phyloP scores from a whole-genome alignment of 2,329 filamentous ascomycete genomes.

The Aureobasidium namibiae region DNA sequence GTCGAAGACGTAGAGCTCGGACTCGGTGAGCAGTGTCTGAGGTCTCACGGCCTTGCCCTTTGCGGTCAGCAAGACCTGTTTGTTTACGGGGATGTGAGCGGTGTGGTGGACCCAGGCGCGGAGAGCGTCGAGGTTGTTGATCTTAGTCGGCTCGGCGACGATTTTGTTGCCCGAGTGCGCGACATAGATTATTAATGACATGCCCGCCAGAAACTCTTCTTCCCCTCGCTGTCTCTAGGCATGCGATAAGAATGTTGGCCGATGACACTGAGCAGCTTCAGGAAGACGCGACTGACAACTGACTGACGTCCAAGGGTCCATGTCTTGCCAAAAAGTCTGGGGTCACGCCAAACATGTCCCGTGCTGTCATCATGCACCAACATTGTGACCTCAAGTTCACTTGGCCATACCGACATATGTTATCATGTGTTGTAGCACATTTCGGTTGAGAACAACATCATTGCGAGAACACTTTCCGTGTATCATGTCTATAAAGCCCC shows the following conservation, averaged over 20 bases:
- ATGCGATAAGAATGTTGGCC: neutral
- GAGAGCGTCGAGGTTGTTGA: constrained; percentile 74
- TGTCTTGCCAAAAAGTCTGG: neutral
- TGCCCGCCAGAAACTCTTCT: constrained; percentile 33
- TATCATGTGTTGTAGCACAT: neutral
- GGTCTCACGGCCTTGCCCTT: constrained; percentile 77
- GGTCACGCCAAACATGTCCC: neutral
- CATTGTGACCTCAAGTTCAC: neutral
- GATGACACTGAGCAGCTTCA: neutral
- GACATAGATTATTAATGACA: constrained; percentile 85
- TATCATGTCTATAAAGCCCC: neutral
- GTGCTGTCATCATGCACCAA: neutral
- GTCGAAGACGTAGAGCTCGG: constrained; percentile 88
- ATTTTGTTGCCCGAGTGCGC: constrained; percentile 88
- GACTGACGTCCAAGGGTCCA: too few species aligned
- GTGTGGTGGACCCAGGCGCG: constrained; percentile 70
- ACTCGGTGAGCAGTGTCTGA: constrained; percentile 73
- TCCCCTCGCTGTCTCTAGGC: neutral
- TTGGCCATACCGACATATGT: neutral
- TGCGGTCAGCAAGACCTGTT: constrained; percentile 80
- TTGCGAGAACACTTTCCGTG: neutral
- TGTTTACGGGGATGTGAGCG: constrained; percentile 63
- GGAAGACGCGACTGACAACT: constrained; percentile 3
- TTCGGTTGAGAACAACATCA: neutral
- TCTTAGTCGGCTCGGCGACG: constrained; percentile 65